Conservation (phyloP, 768 basidiomycete species). For the Tricholoma flavovirens region DNA sequence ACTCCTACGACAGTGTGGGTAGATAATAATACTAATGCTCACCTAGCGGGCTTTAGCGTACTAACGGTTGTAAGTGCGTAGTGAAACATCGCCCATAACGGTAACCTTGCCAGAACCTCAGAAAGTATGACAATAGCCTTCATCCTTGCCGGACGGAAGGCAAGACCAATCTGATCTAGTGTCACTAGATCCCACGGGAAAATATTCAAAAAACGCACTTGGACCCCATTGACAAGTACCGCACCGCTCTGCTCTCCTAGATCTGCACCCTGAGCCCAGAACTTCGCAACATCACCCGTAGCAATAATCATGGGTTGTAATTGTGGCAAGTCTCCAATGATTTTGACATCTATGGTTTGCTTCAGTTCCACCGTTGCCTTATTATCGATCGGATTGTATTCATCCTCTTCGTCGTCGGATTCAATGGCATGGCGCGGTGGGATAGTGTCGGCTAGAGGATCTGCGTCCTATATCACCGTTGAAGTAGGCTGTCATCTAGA, state of each 20-base stretch:
- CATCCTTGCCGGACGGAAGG: conserved; percentile 48
- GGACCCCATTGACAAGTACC: conserved; percentile 38
- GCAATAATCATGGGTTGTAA: conserved; percentile 36
- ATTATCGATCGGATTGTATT: conserved; percentile 38
- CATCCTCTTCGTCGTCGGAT: conserved; percentile 66
- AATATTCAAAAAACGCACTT: conserved; percentile 25
- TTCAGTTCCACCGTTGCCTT: conserved; percentile 13
- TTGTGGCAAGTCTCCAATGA: conserved; percentile 30
- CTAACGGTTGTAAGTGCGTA: conserved; percentile 42
- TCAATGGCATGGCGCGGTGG: conserved; percentile 61
- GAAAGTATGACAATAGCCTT: conserved; percentile 43
- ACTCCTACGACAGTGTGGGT: neutral
- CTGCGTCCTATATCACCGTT: conserved; percentile 34
- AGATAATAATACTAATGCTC: conserved; percentile 1
- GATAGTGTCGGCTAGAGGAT: conserved; percentile 49
- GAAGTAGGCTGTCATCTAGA: neutral
- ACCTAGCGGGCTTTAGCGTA: conserved; percentile 43
- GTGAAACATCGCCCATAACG: conserved; percentile 42
- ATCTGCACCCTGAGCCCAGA: conserved; percentile 47
- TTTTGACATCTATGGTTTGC: conserved; percentile 27
- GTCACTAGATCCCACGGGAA: neutral
- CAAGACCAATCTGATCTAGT: conserved; percentile 38
- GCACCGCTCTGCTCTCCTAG: conserved; percentile 48
- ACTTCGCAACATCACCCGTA: conserved; percentile 37
- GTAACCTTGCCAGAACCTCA: conserved; percentile 43